A percentile compares a stretch with the other conserved stretches of the same genome.
Evolutionary conservation across 495 filamentous ascomycete species (phyloP).

Genomic region (Viridothelium virens): DNA sequence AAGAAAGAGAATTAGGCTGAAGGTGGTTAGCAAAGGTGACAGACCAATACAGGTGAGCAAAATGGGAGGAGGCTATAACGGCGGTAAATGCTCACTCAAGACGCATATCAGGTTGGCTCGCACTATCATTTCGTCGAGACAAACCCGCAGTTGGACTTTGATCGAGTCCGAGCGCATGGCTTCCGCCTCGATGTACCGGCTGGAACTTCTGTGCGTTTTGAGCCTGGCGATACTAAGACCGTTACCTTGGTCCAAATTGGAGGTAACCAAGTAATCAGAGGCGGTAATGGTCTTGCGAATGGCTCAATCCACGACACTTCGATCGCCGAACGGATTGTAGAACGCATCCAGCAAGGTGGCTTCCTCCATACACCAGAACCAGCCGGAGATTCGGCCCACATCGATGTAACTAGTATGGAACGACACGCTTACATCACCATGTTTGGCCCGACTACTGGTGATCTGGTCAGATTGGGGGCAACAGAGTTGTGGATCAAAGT

Average conservation of each 20-base stretch:
- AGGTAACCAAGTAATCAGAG: conserved; percentile 71
- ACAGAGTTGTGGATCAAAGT: conserved; percentile 91
- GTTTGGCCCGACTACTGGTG: conserved; percentile 90
- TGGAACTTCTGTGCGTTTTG: conserved; percentile 88
- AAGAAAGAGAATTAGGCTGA: conserved; percentile 62
- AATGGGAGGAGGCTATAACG: neutral
- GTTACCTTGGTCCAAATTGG: conserved; percentile 90
- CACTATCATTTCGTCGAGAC: conserved; percentile 97
- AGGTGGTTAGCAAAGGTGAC: conserved; percentile 81
- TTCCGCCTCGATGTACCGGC: conserved; percentile 84
- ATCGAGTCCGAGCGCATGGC: conserved; percentile 76
- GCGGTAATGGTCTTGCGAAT: conserved; percentile 72
- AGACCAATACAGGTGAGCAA: conserved; percentile 70
- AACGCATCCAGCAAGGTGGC: conserved; percentile 56
- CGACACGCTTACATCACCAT: conserved; percentile 71
- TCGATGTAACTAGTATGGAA: conserved; percentile 62
- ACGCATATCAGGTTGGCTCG: conserved; percentile 57
- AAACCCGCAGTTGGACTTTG: conserved; percentile 85
- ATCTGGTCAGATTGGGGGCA: conserved; percentile 68
- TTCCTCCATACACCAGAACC: conserved; percentile 72
- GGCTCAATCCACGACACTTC: conserved; percentile 57
- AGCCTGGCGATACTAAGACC: conserved; percentile 88
- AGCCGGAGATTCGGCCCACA: conserved; percentile 43
- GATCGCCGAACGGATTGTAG: conserved; percentile 56
- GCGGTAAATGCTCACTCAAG: neutral